These are phyloP conservation scores for Chrysanthemum seticuspe DNA, from an alignment of 129 eudicot species.

Conservation along the genomic window DNA sequence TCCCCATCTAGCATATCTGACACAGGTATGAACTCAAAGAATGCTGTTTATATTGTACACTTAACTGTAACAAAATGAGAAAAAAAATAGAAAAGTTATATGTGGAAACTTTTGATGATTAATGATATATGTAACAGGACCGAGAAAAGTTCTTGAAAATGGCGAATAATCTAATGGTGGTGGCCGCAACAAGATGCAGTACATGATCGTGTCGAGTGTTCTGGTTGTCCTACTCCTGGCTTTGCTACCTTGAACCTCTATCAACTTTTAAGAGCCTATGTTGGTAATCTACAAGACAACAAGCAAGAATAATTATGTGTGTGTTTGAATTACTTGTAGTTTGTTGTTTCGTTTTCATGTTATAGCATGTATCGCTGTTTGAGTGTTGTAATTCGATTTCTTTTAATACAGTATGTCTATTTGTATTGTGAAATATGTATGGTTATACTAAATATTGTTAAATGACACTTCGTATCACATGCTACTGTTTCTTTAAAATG, in stretches of 20 bases:
- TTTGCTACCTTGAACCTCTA: slow-evolving; percentile 13
- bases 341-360: neutral
- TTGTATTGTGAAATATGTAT: too few relatives aligned
- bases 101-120: neutral
- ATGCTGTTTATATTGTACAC: too few relatives aligned
- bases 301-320: slow-evolving; percentile 14
- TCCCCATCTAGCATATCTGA: slow-evolving; percentile 15
- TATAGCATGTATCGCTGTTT: too few relatives aligned
- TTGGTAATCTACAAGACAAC: neutral
- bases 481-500: too few relatives aligned
- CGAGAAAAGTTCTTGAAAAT: slow-evolving; percentile 27
- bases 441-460: too few relatives aligned
- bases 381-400: too few relatives aligned
- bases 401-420: too few relatives aligned
- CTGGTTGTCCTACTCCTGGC: neutral
- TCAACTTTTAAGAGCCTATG: slow-evolving; percentile 5
- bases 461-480: too few relatives aligned
- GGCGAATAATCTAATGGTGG: slow-evolving; percentile 27
- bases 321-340: slow-evolving; percentile 13
- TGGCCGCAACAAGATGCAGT: neutral
- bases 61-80: neutral
- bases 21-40: slow-evolving; percentile 13
- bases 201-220: slow-evolving; percentile 8
- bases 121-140: slow-evolving; percentile 23
- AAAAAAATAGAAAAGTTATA: neutral